phyloP scores from a whole-genome alignment of 1,284 basidiomycete species.

The Moesziomyces sp. region DNA sequence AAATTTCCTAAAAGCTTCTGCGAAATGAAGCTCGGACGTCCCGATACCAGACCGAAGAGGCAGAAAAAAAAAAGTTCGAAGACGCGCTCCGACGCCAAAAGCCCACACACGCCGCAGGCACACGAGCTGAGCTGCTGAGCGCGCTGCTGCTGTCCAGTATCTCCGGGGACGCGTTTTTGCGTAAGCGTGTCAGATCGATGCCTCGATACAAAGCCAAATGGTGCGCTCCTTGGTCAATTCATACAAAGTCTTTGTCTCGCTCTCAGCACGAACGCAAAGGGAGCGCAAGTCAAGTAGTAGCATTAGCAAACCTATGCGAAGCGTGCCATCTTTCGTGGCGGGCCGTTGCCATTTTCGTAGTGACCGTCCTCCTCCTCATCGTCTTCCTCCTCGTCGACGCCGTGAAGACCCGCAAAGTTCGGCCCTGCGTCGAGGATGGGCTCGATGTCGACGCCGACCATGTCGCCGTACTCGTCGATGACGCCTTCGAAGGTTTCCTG shows the following conservation, averaged over 20 bases:
- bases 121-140: too few species aligned
- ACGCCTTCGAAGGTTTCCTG: conserved; percentile 93
- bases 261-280: neutral
- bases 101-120: too few species aligned
- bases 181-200: too few species aligned
- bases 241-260: too few species aligned
- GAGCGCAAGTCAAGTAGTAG: too few species aligned
- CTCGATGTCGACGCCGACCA: conserved; percentile 71
- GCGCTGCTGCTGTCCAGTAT: too few species aligned
- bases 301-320: conserved; percentile 12
- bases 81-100: neutral
- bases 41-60: conserved; percentile 2
- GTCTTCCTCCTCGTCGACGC: conserved; percentile 24
- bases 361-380: conserved; percentile 32
- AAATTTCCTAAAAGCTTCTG: conserved; percentile 7
- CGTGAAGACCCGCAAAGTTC: conserved; percentile 1
- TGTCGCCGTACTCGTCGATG: conserved; percentile 83
- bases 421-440: conserved; percentile 41
- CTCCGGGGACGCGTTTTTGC: too few species aligned
- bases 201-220: too few species aligned
- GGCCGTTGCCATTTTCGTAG: conserved; percentile 24
- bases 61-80: conserved; percentile 1
- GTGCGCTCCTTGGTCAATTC: neutral
- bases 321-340: conserved; percentile 41
- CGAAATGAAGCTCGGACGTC: neutral